Percentiles rank a stretch among this genome's conserved stretches.
Conservation (phyloP, 176 grass and related monocot species). For the Avena atlantica region DNA sequence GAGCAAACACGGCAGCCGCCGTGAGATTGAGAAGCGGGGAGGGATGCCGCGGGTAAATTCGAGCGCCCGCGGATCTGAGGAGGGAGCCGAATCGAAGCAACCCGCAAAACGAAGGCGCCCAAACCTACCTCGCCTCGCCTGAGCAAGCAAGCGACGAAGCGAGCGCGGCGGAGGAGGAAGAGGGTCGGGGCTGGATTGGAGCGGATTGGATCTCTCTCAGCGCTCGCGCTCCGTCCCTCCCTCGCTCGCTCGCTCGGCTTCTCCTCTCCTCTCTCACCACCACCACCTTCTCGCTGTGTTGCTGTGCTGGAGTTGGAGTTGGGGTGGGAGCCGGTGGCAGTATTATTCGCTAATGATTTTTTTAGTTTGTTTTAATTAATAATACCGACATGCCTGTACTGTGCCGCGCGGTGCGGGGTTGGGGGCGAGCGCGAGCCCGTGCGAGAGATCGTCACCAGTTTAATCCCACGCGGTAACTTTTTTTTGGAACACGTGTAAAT, state of each 20-base stretch:
- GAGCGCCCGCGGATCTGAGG: constrained; percentile 47
- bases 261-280: neutral
- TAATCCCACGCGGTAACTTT: neutral
- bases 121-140: constrained; percentile 17
- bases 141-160: neutral
- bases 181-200: neutral
- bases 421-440: neutral
- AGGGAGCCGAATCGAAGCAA: neutral
- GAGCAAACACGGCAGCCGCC: neutral
- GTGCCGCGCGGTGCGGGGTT: neutral
- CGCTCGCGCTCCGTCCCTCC: neutral
- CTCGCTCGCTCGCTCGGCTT: neutral
- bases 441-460: neutral
- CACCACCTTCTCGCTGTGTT: neutral
- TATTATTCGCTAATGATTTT: constrained; percentile 43
- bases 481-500: too few relatives aligned
- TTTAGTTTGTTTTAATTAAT: constrained; percentile 28
- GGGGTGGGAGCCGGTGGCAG: neutral
- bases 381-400: constrained; percentile 75
- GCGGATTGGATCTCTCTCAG: constrained; percentile 66
- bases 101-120: neutral
- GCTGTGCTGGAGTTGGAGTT: constrained; percentile 25
- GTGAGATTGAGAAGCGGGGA: neutral
- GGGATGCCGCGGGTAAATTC: neutral
- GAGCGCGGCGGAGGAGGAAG: neutral